Base-by-base conservation (phyloP, 2,329 filamentous ascomycete species). In the Ceratocystis diversiconidia region DNA sequence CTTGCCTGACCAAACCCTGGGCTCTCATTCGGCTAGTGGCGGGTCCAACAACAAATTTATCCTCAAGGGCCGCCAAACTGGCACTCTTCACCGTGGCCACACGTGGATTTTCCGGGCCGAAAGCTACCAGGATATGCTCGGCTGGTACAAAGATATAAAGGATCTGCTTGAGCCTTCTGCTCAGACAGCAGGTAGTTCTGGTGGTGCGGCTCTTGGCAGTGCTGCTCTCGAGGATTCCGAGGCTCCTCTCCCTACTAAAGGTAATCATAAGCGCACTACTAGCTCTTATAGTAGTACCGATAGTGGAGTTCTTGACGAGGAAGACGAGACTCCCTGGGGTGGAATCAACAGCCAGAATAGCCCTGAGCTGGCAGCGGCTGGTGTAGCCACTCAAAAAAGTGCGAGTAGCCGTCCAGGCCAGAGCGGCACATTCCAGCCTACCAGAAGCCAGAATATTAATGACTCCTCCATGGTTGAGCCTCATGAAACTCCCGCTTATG, bases 41-140 rank as follows among this genome's bases (percentile, higher is more conserved):
- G 92, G 90, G 12, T 89, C 88, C 12, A 96, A 91, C 50, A 92
- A 96, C 78, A 99, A 99, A 74, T 99, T 99, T 74, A 90, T 96
- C 75, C 85, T 99, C 72, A 99, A 97, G 76, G 94, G 94, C 57
- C 88, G 92, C 68, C 92, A 97, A 76, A 94, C 91, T 3, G 92
- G 94, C 63, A 80, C 88, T 3, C 90, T 97, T 85, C 94, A 97
- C 75, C 89, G 92, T 65, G 85, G 84, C 28, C 85, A 87, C 70
- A 86, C 83, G 1, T 88, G 85, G 85, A 84, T 87, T 25, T 88
- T 88, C 75, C 82, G 85, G 59, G 85, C 84, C 63, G 85, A 87
- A 71, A 85, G 82, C 70, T 80, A 95, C 74, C 92, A 97, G 70
- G 96, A 92, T 15, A 96, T 97, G 92, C 85, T 95, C 79, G 90